phyloP scores from a whole-genome alignment of 257 asterid genomes.

The Solanum stenotomum region DNA sequence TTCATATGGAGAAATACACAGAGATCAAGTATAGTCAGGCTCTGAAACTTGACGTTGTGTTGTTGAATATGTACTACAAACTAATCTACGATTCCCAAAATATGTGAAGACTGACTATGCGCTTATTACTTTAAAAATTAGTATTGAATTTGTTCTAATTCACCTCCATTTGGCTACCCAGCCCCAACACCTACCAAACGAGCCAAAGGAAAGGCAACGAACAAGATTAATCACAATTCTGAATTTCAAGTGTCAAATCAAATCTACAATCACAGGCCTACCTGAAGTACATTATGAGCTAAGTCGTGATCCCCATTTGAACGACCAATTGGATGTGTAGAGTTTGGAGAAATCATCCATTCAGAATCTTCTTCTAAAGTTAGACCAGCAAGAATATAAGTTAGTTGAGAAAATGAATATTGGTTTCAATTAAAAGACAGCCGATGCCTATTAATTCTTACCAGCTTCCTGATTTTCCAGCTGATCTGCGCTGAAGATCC shows the following conservation, averaged over 20 bases:
- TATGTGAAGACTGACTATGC: neutral
- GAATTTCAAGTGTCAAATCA: neutral
- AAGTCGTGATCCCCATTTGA: slow-evolving; percentile 76
- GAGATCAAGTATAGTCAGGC: neutral
- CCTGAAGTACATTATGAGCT: slow-evolving; percentile 66
- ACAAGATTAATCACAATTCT: neutral
- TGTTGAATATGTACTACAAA: neutral
- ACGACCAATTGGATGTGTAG: slow-evolving; percentile 52
- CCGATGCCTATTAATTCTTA: neutral
- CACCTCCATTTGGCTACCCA: neutral
- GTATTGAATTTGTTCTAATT: neutral
- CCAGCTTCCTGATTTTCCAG: slow-evolving; percentile 44
- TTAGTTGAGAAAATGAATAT: neutral
- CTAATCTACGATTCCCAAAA: neutral
- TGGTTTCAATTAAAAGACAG: neutral
- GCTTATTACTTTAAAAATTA: neutral
- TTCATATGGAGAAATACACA: neutral
- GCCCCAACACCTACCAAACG: neutral
- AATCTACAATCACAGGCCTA: slow-evolving; percentile 3
- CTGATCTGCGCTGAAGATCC: slow-evolving; percentile 84
- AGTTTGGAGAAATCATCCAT: slow-evolving; percentile 27
- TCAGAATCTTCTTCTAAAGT: slow-evolving; percentile 54
- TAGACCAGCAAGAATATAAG: neutral
- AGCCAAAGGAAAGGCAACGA: neutral
- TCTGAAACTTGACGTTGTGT: neutral